Percentiles rank a stretch among this genome's conserved stretches.
phyloP scores from a whole-genome alignment of 2,329 filamentous ascomycete species.

The Alternaria sp. region DNA sequence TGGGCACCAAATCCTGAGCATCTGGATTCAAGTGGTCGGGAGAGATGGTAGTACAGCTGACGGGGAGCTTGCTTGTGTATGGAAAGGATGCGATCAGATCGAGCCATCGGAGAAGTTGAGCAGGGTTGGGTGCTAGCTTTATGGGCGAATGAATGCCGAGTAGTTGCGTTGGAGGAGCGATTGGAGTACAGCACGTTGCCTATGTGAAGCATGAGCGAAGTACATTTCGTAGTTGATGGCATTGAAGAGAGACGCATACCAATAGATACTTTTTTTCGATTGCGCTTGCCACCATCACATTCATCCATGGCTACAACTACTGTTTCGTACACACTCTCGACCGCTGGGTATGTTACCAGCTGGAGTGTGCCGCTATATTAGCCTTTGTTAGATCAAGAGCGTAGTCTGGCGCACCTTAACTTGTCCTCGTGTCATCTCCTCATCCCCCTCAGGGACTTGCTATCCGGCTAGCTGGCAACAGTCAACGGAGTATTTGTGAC shows the following conservation, averaged over 20 bases:
- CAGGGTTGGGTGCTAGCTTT: neutral
- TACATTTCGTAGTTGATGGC: neutral
- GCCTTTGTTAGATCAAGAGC: neutral
- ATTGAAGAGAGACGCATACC: neutral
- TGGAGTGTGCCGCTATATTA: neutral
- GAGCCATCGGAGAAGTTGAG: neutral
- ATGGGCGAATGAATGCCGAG: neutral
- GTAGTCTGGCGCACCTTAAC: neutral
- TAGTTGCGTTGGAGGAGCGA: neutral
- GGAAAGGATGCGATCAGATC: neutral
- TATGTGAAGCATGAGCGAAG: neutral
- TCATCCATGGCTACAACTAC: neutral
- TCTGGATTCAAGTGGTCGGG: neutral
- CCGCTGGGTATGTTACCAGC: neutral
- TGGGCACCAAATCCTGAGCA: slow-evolving; percentile 3
- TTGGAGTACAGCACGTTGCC: neutral
- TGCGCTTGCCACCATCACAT: neutral
- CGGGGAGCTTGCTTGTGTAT: neutral
- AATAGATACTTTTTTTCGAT: neutral
- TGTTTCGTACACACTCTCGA: neutral
- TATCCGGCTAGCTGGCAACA: slow-evolving; percentile 15
- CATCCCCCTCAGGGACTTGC: neutral
- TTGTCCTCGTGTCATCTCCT: neutral
- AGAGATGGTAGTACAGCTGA: neutral
- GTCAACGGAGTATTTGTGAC: slow-evolving; percentile 13